Base-by-base conservation (phyloP, 108 stramenopile species). In the Cyclostephanos invisitatus region DNA sequence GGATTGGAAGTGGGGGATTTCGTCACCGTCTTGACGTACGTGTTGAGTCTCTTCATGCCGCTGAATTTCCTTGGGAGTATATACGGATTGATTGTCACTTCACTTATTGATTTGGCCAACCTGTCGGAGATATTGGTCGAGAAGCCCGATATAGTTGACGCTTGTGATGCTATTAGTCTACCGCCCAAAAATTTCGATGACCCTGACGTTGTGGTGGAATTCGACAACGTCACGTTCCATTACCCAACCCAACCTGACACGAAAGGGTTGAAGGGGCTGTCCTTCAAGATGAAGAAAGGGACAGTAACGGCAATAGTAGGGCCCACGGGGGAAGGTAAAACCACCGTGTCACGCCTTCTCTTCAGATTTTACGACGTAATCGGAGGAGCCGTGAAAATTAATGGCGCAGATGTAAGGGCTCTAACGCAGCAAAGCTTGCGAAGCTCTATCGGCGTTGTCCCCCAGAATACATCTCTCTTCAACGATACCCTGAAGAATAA, bases 251-350 rank as follows among this genome's bases (percentile, higher is more conserved):
- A 98, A 57, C 83, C 86, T 10, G 68, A 75, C 21, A 82, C 71
- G 36, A 90, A 88, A 60, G 95, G 95, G 10, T 73, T 98, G 66
- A 91, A 94, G 68, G 92, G 91, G 28, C 38, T 98, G 18, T 90
- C 90, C 1, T 96, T 98, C 81, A 89, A 88, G 57, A 89, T 98
- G 87, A 92, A 86, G 71, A 82, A 91, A 12, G 97, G 97, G 14
- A 98, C 96, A 15, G 92, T 95, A 4, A 98, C 96, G 0, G 98
- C 97, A 14, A 86, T 99, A 46, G 97, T 98, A 2, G 98, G 98
- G 25, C 81, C 94, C 9, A 97, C 96, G n/a, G 89, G 89, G 40
- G 74, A 75, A 67, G 46, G 59, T 46, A 98, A 99, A 78, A 97
- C 97, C 3, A 98, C 97, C 3, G 83, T 97, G 25, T 80, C 83